Evolutionary conservation across 2,329 filamentous ascomycete species (phyloP).

Genomic region (Colletotrichum theobromicola): DNA sequence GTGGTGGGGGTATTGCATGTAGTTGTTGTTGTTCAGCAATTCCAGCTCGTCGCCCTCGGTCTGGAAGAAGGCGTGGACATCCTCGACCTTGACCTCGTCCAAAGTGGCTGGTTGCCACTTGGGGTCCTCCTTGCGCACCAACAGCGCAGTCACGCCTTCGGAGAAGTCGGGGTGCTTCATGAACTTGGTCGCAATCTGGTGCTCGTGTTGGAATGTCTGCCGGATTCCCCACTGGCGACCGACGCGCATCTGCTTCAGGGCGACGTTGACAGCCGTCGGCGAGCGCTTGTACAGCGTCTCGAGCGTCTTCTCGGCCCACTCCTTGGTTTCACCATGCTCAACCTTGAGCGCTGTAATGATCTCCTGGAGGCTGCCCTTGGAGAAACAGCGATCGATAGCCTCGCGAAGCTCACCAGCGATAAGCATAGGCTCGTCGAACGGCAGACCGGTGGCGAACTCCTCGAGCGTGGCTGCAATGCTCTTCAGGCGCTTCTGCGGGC

Average conservation of each 20-base stretch:
- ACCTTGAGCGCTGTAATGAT: slow-evolving; percentile 73
- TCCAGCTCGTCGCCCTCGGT: slow-evolving; percentile 51
- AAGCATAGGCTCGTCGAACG: slow-evolving; percentile 71
- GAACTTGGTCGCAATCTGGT: slow-evolving; percentile 83
- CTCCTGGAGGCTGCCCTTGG: slow-evolving; percentile 67
- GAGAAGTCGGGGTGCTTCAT: slow-evolving; percentile 92
- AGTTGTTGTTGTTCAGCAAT: slow-evolving; percentile 69
- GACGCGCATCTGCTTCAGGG: slow-evolving; percentile 81
- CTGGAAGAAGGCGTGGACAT: slow-evolving; percentile 72
- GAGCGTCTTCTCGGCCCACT: slow-evolving; percentile 82
- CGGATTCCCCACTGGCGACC: slow-evolving; percentile 79
- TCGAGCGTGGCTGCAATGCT: slow-evolving; percentile 88
- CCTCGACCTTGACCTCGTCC: slow-evolving; percentile 63
- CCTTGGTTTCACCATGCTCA: slow-evolving; percentile 55
- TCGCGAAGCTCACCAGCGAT: slow-evolving; percentile 74
- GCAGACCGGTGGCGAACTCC: slow-evolving; percentile 88
- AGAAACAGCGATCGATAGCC: slow-evolving; percentile 86
- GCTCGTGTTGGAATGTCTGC: slow-evolving; percentile 85
- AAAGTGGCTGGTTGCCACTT: slow-evolving; percentile 79
- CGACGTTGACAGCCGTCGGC: slow-evolving; percentile 85
- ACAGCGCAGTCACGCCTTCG: slow-evolving; percentile 83
- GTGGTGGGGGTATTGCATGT: slow-evolving; percentile 71
- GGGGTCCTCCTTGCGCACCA: slow-evolving; percentile 74
- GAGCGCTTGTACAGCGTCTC: slow-evolving; percentile 78
- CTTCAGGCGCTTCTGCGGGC: slow-evolving; percentile 64